Evolutionary conservation across 1,284 basidiomycete species (phyloP).

Genomic region (Hortiboletus rubellus): DNA sequence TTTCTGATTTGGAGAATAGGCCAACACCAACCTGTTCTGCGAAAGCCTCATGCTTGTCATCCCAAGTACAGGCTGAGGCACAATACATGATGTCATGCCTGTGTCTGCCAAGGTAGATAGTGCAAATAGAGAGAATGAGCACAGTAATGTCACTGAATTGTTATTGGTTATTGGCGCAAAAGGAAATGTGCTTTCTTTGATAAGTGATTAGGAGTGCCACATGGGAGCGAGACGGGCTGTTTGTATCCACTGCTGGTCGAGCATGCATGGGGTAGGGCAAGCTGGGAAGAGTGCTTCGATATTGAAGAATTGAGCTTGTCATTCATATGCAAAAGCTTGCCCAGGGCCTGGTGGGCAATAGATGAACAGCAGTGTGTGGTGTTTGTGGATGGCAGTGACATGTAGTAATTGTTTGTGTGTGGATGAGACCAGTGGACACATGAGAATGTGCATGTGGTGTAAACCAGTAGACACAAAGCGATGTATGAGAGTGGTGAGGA

Average conservation of each 20-base stretch:
- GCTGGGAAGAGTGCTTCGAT: too few relatives aligned
- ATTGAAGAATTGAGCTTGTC: too few relatives aligned
- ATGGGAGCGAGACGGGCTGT: not conserved
- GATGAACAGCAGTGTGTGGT: too few relatives aligned
- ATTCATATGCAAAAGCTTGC: too few relatives aligned
- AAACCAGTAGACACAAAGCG: too few relatives aligned
- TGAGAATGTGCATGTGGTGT: too few relatives aligned
- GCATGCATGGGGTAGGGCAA: too few relatives aligned
- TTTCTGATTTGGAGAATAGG: not conserved
- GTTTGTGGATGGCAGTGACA: too few relatives aligned
- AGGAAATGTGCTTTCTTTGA: not conserved
- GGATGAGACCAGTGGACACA: too few relatives aligned
- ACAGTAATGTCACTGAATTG: not conserved
- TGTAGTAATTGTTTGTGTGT: too few relatives aligned
- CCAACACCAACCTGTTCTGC: rapidly evolving
- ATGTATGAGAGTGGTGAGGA: too few relatives aligned
- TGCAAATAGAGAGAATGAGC: not conserved
- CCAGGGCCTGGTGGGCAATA: not conserved
- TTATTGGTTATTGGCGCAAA: not conserved
- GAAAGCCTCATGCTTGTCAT: not conserved
- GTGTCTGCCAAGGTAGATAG: not conserved
- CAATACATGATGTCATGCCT: not conserved
- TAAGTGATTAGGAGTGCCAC: not conserved
- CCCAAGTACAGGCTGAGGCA: not conserved
- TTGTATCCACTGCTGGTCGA: not conserved